Percentiles rank a stretch among this genome's conserved stretches.
These are phyloP conservation scores for Lachnellula hyalina DNA, from an alignment of 2,329 filamentous ascomycete species.

Conservation along the genomic window DNA sequence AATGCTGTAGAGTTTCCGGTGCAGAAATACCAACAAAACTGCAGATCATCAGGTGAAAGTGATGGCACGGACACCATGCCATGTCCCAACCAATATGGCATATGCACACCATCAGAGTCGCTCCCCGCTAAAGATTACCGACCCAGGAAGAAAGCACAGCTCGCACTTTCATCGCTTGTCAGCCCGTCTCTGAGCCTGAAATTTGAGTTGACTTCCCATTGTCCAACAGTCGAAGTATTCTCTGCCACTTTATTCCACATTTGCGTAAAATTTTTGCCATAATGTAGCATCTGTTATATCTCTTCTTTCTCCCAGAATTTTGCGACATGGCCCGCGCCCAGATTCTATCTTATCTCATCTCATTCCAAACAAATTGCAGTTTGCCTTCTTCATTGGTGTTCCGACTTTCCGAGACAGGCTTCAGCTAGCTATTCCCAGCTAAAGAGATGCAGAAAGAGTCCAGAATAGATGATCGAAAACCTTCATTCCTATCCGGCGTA, in stretches of 20 bases:
- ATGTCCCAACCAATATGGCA: background rate
- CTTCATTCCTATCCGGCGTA: constrained; percentile 30
- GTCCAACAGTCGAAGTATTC: constrained; percentile 15
- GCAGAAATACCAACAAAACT: background rate
- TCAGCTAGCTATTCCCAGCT: constrained; percentile 6
- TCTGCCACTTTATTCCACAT: constrained; percentile 12
- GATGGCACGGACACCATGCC: background rate
- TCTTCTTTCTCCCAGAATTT: constrained; percentile 4
- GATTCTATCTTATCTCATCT: constrained; percentile 7
- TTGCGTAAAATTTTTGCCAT: constrained; percentile 11
- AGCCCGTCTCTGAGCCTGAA: constrained; percentile 12
- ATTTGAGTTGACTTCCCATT: constrained; percentile 19
- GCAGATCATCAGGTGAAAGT: background rate
- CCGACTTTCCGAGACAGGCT: constrained; percentile 1
- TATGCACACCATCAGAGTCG: background rate
- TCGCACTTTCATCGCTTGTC: constrained; percentile 1
- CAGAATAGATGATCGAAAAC: constrained; percentile 14
- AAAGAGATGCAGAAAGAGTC: constrained; percentile 17
- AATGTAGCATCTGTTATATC: constrained; percentile 8
- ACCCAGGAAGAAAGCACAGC: constrained; percentile 10
- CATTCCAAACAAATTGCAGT: constrained; percentile 5
- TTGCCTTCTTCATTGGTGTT: constrained; percentile 12
- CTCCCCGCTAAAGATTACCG: constrained; percentile 9
- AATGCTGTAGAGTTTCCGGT: background rate
- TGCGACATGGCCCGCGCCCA: background rate